These are phyloP conservation scores for Colletotrichum tofieldiae DNA, from an alignment of 2,329 filamentous ascomycete genomes.

Conservation along the genomic window DNA sequence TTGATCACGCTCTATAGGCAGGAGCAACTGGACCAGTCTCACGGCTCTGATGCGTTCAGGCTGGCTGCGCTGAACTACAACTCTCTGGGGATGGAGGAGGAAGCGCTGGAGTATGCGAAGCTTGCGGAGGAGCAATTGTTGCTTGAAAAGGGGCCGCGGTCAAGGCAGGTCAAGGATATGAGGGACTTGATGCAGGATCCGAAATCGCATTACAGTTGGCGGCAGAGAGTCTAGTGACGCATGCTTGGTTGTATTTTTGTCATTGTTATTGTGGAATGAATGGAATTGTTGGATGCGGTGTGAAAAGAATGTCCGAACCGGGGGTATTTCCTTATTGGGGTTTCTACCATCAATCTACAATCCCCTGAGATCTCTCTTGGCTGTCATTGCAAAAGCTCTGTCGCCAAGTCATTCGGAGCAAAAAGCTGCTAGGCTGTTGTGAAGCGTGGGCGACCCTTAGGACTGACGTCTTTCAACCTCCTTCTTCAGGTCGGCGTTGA, in stretches of 20 bases:
- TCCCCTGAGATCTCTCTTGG: not conserved
- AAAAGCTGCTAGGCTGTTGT: not conserved
- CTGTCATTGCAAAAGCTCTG: not conserved
- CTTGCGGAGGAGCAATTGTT: slow-evolving; percentile 56
- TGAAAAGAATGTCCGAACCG: too few relatives aligned
- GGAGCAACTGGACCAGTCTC: slow-evolving; percentile 44
- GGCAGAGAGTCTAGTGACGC: slow-evolving; percentile 17
- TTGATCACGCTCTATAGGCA: slow-evolving; percentile 45
- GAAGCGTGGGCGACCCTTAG: not conserved
- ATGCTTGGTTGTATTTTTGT: not conserved
- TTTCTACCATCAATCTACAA: not conserved
- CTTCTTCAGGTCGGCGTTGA: slow-evolving; percentile 22
- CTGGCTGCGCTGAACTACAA: slow-evolving; percentile 58
- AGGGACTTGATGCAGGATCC: slow-evolving; percentile 25
- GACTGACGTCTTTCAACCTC: slow-evolving; percentile 1
- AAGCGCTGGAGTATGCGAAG: slow-evolving; percentile 55
- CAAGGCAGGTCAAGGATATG: slow-evolving; percentile 32
- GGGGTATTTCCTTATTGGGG: too few relatives aligned
- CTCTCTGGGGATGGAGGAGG: slow-evolving; percentile 55
- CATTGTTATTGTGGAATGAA: too few relatives aligned
- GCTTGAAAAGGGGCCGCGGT: slow-evolving; percentile 35
- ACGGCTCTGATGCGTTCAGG: slow-evolving; percentile 54
- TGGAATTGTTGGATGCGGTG: too few relatives aligned
- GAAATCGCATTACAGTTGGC: slow-evolving; percentile 40
- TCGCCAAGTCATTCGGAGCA: not conserved